These are phyloP conservation scores for Colletotrichum sublineola DNA, from an alignment of 2,329 filamentous ascomycete genomes.

Conservation along the genomic window DNA sequence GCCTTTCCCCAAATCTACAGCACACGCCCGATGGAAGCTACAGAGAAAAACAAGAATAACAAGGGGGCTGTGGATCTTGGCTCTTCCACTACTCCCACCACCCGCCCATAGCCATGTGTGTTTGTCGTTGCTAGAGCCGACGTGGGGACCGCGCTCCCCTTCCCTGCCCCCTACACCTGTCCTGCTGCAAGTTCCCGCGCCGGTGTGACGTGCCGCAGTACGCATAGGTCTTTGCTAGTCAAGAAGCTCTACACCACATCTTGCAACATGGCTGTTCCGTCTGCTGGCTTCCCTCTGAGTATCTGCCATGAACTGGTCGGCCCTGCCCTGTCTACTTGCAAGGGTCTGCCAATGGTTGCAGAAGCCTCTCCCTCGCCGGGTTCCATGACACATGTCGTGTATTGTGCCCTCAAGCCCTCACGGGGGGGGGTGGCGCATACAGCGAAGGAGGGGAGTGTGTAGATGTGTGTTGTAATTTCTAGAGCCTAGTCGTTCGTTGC, in stretches of 20 bases:
- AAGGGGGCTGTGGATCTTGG: background rate
- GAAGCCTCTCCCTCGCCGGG: conserved; percentile 10
- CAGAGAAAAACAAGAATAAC: background rate
- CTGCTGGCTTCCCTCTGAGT: background rate
- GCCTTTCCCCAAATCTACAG: background rate
- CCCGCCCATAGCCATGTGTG: conserved; percentile 1
- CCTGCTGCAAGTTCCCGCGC: conserved; percentile 12
- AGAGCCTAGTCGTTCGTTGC: conserved; percentile 13
- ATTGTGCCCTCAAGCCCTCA: conserved; percentile 16
- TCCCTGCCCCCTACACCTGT: background rate
- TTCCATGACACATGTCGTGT: conserved; percentile 24
- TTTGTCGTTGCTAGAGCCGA: conserved; percentile 15
- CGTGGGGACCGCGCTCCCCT: background rate
- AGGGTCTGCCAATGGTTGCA: conserved; percentile 2
- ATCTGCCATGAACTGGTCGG: background rate
- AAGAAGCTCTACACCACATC: background rate
- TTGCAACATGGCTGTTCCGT: background rate
- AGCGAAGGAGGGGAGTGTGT: conserved; percentile 1
- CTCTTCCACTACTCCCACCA: background rate
- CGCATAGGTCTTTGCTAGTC: background rate
- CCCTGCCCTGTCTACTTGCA: background rate
- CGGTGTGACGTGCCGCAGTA: background rate
- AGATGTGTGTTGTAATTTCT: conserved; percentile 18
- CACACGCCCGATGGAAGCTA: background rate
- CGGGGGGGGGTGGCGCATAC: conserved; percentile 3